A percentile compares a stretch with the other conserved stretches of the same genome.
Conservation (phyloP, 2,329 filamentous ascomycete species). For the Fusarium albosuccineum region DNA sequence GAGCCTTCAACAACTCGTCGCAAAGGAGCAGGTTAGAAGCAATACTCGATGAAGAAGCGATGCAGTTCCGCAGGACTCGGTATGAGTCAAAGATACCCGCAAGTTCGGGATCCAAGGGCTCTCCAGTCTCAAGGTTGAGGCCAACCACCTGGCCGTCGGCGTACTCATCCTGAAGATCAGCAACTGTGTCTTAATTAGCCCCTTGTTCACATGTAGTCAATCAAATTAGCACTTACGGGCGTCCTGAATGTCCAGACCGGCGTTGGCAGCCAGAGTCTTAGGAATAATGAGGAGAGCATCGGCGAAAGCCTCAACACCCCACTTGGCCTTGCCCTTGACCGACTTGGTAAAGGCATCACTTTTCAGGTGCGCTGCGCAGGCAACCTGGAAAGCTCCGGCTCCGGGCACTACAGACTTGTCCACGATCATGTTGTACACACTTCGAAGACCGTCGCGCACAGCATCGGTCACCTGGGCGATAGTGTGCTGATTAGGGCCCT, state of each 20-base stretch:
- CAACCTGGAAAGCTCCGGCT: slow-evolving; percentile 95
- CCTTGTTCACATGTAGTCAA: slow-evolving; percentile 4
- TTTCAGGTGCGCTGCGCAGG: slow-evolving; percentile 87
- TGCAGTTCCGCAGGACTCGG: slow-evolving; percentile 91
- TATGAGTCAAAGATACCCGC: slow-evolving; percentile 97
- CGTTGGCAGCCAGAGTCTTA: slow-evolving; percentile 96
- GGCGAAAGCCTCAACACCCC: slow-evolving; percentile 93
- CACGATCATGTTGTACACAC: slow-evolving; percentile 99
- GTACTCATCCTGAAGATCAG: slow-evolving; percentile 86
- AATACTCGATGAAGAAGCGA: slow-evolving; percentile 94
- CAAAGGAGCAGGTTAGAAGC: slow-evolving; percentile 95
- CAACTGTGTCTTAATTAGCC: slow-evolving; percentile 68
- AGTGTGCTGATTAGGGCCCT: slow-evolving; percentile 96
- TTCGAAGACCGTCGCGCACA: slow-evolving; percentile 92
- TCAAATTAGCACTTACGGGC: slow-evolving; percentile 73
- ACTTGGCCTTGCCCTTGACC: slow-evolving; percentile 98
- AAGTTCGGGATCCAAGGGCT: slow-evolving; percentile 94
- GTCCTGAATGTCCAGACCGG: slow-evolving; percentile 97
- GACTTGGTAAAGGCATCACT: slow-evolving; percentile 89
- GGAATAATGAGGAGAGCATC: slow-evolving; percentile 96
- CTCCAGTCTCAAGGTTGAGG: slow-evolving; percentile 85
- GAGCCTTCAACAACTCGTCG: slow-evolving; percentile 96
- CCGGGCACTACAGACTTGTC: slow-evolving; percentile 95
- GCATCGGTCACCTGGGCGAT: slow-evolving; percentile 98
- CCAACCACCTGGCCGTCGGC: slow-evolving; percentile 87